Evolutionary conservation across 1,139 yeast genomes (phyloP).

Genomic region (Yamadazyma sp.): DNA sequence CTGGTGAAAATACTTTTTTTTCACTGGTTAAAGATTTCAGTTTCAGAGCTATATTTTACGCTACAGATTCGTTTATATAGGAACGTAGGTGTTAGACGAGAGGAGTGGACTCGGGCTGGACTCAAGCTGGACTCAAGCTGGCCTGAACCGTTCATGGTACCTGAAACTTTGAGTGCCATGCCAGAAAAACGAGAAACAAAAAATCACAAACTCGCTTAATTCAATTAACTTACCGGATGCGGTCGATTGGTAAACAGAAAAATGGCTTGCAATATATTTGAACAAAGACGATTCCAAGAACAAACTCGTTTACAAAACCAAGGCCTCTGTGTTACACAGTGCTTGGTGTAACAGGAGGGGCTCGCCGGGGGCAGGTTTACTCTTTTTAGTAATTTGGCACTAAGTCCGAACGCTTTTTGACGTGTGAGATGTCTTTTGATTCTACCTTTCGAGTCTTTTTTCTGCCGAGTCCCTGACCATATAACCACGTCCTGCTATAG

Average conservation of each 20-base stretch:
- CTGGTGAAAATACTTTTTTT: neutral
- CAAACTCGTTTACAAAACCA: neutral
- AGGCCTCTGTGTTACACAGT: no score
- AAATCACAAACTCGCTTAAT: conserved; percentile 1
- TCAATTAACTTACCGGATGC: neutral
- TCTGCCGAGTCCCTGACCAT: no score
- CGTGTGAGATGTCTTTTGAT: no score
- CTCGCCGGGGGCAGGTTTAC: no score
- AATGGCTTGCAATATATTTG: neutral
- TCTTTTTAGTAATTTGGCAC: no score
- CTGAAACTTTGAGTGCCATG: neutral
- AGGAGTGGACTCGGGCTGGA: neutral
- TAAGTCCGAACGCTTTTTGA: no score
- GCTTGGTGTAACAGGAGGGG: neutral
- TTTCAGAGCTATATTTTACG: no score
- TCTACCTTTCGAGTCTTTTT: no score
- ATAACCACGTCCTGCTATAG: no score
- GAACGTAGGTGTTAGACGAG: no score
- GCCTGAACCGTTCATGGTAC: neutral
- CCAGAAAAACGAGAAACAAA: no score
- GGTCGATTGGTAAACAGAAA: neutral
- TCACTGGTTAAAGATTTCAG: neutral
- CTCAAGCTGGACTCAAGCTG: neutral
- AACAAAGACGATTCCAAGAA: neutral
- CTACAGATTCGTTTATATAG: no score